Percentiles rank a stretch among this genome's conserved stretches.
Evolutionary conservation across 2,329 filamentous ascomycete species (phyloP).

Genomic region (Alternaria longipes): DNA sequence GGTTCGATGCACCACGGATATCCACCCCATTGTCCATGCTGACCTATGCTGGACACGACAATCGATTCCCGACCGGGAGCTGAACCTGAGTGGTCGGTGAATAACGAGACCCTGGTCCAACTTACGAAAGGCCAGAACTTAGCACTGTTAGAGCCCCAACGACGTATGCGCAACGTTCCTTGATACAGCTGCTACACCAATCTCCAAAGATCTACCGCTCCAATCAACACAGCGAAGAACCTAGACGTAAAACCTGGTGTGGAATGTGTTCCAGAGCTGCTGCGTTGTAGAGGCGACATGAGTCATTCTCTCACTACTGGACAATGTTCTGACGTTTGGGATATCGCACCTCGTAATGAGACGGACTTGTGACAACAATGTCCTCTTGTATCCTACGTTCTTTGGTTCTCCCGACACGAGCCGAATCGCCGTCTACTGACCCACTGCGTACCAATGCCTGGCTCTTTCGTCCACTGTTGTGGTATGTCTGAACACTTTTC

Average conservation of each 20-base stretch:
- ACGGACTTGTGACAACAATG: background rate
- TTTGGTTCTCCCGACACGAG: background rate
- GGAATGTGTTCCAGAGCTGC: accelerated
- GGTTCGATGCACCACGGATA: too few relatives aligned
- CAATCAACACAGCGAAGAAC: background rate
- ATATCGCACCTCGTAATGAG: background rate
- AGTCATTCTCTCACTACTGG: background rate
- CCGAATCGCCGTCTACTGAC: background rate
- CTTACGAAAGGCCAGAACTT: too few relatives aligned
- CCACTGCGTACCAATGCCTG: background rate
- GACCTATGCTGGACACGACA: background rate
- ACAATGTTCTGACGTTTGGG: conserved; percentile 1
- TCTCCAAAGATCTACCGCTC: background rate
- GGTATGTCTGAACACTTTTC: background rate
- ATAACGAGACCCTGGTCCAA: background rate
- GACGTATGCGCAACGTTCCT: background rate
- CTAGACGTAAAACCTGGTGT: background rate
- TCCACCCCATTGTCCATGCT: background rate
- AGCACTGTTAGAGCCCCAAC: background rate
- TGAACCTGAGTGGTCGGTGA: background rate
- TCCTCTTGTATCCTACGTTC: background rate
- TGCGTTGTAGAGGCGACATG: background rate
- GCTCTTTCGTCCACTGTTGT: background rate
- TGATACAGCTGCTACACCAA: background rate
- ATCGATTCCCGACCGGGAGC: background rate